Base-by-base conservation (phyloP, 768 basidiomycete species). In the Neoboletus magnificus region DNA sequence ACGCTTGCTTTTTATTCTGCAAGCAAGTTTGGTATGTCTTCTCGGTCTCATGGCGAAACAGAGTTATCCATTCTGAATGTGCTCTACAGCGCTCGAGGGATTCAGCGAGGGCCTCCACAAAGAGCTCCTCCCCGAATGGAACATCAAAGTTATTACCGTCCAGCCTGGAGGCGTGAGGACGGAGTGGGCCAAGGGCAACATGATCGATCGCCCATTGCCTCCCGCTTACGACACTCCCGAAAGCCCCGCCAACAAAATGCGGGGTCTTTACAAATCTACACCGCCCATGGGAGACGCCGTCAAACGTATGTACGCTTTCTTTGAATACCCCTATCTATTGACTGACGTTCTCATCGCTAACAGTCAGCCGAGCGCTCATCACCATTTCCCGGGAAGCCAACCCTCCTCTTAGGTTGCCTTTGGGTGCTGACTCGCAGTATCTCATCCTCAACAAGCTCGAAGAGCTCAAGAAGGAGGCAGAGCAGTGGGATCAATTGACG, bases 61-160 rank as follows among this genome's bases (percentile, higher is more conserved):
- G 30, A 18, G 9, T 20, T 22, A 5, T 9, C 45, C 8, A 3
- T 15, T 15, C 41, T 46, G 12, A 55, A 10, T 4, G 10, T 15
- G 8, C 3, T 37, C 29, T 18, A 36, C 29, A 68, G 68, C 67
- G 0, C 55, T 68, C 35, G 68, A 70, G 43, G 67, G 68, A 8
- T 68, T 68, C 36, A 55, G 63, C 10, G 68, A 68, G 36, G 51
- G 20, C 4, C 56, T 68, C 3, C 50, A 67, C 10, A 60, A 60
- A 42, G 67, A 68, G 27, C 64, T 68, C 0, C 41, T 7, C 12
- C 48, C 66, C 1, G 62, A 67, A 22, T 68, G 67, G 67, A 68
- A 68, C 36, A 69, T 68, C 37, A 67, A 59, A 45, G 44, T 69
- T 8, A 62, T 66, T 30, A 18, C 15, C n/a, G 30, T 62, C 18